These are phyloP conservation scores for Thymus quinquecostatus DNA, from an alignment of 257 asterid species.

Conservation along the genomic window DNA sequence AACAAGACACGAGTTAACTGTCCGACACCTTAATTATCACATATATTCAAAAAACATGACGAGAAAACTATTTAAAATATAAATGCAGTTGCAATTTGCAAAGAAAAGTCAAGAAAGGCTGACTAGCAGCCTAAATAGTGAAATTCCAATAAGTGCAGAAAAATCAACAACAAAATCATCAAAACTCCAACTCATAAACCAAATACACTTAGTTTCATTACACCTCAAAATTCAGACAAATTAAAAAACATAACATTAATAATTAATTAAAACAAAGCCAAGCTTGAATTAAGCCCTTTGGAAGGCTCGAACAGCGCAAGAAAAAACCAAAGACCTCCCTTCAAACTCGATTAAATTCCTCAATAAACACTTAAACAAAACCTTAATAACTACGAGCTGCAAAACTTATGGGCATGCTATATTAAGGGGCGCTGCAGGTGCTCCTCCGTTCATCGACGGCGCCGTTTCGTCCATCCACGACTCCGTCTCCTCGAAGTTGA, in stretches of 20 bases:
- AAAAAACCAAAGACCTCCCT: constrained; percentile 44
- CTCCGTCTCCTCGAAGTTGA: constrained; percentile 54
- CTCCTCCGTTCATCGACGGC: constrained; percentile 43
- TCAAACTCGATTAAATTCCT: constrained; percentile 29
- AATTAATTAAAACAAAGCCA: background rate
- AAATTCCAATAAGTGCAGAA: background rate
- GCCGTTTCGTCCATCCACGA: constrained; percentile 66
- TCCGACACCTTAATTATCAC: no score
- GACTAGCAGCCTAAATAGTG: constrained; percentile 10
- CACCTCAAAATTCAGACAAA: constrained; percentile 25
- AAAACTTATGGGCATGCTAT: constrained; percentile 87
- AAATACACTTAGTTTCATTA: background rate
- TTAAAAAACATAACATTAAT: background rate
- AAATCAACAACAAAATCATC: no score
- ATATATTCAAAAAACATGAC: no score
- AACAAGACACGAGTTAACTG: no score
- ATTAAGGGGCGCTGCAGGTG: constrained; percentile 55
- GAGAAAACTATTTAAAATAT: background rate
- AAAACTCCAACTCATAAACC: background rate
- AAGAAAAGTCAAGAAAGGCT: background rate
- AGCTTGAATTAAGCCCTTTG: constrained; percentile 40
- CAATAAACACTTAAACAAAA: constrained; percentile 21
- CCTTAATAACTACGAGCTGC: constrained; percentile 48
- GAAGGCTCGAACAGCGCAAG: constrained; percentile 77
- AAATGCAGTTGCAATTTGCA: background rate